phyloP scores from a whole-genome alignment of 2,329 filamentous ascomycete species.

The Talaromyces sp. region DNA sequence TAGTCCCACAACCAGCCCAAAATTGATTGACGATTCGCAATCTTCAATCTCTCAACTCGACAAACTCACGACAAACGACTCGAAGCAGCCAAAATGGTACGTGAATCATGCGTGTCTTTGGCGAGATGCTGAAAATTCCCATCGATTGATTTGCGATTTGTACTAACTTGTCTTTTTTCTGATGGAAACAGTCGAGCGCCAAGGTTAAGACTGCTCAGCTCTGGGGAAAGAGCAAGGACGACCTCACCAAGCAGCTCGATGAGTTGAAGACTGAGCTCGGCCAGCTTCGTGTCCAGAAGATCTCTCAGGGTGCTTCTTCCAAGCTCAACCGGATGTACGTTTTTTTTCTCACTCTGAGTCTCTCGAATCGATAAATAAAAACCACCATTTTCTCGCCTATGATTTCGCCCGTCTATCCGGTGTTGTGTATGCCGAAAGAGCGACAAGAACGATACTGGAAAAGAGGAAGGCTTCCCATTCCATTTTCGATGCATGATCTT shows the following conservation, averaged over 20 bases:
- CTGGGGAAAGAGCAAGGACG: conserved; percentile 99
- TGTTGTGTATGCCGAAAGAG: conserved; percentile 15
- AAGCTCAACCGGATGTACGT: conserved; percentile 98
- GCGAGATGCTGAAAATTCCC: not conserved
- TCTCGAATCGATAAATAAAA: conserved; percentile 10
- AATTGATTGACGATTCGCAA: conserved; percentile 35
- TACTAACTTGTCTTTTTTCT: conserved; percentile 9
- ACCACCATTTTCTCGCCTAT: not conserved
- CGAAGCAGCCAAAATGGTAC: conserved; percentile 44
- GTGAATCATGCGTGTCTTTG: conserved; percentile 20
- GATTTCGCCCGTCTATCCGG: conserved; percentile 6
- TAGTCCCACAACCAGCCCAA: conserved; percentile 43
- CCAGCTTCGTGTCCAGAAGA: conserved; percentile 97
- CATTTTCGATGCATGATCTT: not conserved
- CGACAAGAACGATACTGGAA: conserved; percentile 3
- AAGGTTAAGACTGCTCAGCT: conserved; percentile 94
- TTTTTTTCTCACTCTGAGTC: conserved; percentile 17
- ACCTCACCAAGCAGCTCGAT: conserved; percentile 89
- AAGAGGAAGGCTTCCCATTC: not conserved
- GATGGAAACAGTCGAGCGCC: conserved; percentile 52
- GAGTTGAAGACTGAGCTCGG: conserved; percentile 96
- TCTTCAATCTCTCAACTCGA: conserved; percentile 44
- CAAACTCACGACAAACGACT: conserved; percentile 44
- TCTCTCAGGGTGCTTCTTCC: conserved; percentile 81
- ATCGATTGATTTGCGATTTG: conserved; percentile 16